phyloP scores from a whole-genome alignment of 345 rosid species.

The Lepidium africanum region DNA sequence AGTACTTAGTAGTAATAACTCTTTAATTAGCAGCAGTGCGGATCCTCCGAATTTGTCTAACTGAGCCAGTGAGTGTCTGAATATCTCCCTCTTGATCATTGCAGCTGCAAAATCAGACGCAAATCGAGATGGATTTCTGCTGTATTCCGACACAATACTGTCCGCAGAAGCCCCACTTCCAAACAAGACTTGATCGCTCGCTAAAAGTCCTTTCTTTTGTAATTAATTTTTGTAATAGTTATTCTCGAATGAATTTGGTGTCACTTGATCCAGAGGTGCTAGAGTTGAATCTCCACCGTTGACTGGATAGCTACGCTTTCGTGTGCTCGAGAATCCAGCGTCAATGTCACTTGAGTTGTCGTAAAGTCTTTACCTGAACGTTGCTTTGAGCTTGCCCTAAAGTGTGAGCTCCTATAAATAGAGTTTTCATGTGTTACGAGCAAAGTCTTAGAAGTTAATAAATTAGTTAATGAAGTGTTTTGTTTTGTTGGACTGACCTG shows the following conservation, averaged over 20 bases:
- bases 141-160: constrained; percentile 34
- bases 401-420: constrained; percentile 43
- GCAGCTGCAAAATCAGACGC: constrained; percentile 34
- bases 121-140: constrained; percentile 32
- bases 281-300: constrained; percentile 18
- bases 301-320: constrained; percentile 34
- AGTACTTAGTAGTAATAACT: neutral
- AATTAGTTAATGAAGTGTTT: neutral
- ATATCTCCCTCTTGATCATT: constrained; percentile 48
- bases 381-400: constrained; percentile 46
- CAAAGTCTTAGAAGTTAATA: neutral
- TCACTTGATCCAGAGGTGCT: constrained; percentile 43
- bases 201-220: constrained; percentile 49
- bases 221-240: constrained; percentile 44
- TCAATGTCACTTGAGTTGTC: constrained; percentile 37
- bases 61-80: constrained; percentile 30
- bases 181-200: constrained; percentile 41
- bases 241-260: constrained; percentile 49
- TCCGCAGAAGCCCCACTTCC: constrained; percentile 41
- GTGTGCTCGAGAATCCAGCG: constrained; percentile 37
- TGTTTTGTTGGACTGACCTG: constrained; percentile 21
- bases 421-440: constrained; percentile 3
- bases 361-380: constrained; percentile 43
- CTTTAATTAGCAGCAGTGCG: constrained; percentile 32
- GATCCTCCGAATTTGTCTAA: constrained; percentile 31